These are phyloP conservation scores for Tephrocybe sp. DNA, from an alignment of 768 basidiomycete species.

Conservation along the genomic window DNA sequence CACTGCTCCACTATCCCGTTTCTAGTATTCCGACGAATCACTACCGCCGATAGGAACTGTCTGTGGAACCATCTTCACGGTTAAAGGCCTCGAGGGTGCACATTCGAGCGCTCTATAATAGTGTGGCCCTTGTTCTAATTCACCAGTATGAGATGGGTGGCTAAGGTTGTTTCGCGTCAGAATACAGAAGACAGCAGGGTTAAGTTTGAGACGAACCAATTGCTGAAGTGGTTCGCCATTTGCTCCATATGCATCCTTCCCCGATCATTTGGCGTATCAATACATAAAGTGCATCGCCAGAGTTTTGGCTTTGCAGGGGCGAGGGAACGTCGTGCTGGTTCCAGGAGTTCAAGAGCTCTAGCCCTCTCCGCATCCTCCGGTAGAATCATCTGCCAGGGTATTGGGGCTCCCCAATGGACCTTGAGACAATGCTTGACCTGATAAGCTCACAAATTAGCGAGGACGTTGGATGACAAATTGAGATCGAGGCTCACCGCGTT, in stretches of 20 bases:
- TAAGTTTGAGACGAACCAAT: not conserved
- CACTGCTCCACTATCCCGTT: too few relatives aligned
- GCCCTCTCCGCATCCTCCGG: conserved; percentile 23
- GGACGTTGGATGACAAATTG: not conserved
- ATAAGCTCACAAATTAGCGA: not conserved
- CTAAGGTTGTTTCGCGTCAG: not conserved
- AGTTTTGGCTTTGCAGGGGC: conserved; percentile 8
- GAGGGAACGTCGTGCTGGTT: conserved; percentile 15
- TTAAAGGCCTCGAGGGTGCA: conserved; percentile 1
- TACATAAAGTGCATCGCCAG: conserved; percentile 30
- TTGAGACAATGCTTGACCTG: conserved; percentile 33
- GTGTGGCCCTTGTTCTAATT: conserved; percentile 1
- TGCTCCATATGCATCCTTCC: conserved; percentile 20
- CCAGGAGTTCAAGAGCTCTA: conserved; percentile 17
- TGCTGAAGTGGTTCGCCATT: conserved; percentile 14
- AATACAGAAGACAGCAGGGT: not conserved
- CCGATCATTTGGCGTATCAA: conserved; percentile 20
- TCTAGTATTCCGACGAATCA: too few relatives aligned
- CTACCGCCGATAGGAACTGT: too few relatives aligned
- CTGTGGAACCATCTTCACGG: conserved; percentile 7
- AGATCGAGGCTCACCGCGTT: conserved; percentile 26
- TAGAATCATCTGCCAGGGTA: conserved; percentile 28
- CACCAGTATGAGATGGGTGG: not conserved
- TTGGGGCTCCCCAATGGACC: conserved; percentile 27
- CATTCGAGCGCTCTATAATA: conserved; percentile 11